These are phyloP conservation scores for Wickerhamia fluorescens DNA, from an alignment of 805 yeast genomes.

Conservation along the genomic window DNA sequence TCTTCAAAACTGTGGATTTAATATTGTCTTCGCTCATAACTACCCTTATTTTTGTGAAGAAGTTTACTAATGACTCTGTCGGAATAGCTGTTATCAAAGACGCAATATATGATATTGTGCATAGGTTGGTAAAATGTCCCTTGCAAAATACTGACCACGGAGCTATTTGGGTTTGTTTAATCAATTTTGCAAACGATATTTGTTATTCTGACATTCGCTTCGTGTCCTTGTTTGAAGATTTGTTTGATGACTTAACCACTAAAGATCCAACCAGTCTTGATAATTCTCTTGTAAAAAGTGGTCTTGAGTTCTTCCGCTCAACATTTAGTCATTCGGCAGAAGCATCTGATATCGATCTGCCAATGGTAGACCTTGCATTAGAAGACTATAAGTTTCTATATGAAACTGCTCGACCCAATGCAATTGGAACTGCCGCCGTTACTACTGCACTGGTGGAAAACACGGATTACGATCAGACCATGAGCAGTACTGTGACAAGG, in stretches of 20 bases:
- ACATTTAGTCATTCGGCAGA: constrained; percentile 11
- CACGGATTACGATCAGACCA: constrained; percentile 1
- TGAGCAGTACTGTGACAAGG: too few species aligned
- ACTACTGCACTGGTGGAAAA: too few species aligned
- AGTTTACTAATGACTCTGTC: constrained; percentile 2
- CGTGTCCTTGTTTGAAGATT: constrained; percentile 11
- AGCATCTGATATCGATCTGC: too few species aligned
- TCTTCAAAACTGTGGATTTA: constrained; percentile 10
- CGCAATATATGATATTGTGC: constrained; percentile 5
- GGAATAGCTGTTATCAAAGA: constrained; percentile 1
- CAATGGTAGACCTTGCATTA: constrained; percentile 6
- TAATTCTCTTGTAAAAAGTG: constrained; percentile 17
- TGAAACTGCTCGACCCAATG: constrained; percentile 2
- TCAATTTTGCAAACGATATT: constrained; percentile 23
- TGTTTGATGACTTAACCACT: constrained; percentile 13
- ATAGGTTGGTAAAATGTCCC: too few species aligned
- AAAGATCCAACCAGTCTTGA: constrained; percentile 5
- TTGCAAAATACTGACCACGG: constrained; percentile 7
- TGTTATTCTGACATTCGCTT: constrained; percentile 21
- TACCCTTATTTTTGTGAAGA: constrained; percentile 7
- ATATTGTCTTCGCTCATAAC: constrained; percentile 11
- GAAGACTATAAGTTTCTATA: constrained; percentile 13
- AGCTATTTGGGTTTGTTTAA: constrained; percentile 20
- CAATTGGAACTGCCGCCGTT: too few species aligned
- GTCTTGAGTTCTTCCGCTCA: constrained; percentile 14